These are phyloP conservation scores for Malus sieversii DNA, from an alignment of 306 rosid genomes.

Conservation along the genomic window DNA sequence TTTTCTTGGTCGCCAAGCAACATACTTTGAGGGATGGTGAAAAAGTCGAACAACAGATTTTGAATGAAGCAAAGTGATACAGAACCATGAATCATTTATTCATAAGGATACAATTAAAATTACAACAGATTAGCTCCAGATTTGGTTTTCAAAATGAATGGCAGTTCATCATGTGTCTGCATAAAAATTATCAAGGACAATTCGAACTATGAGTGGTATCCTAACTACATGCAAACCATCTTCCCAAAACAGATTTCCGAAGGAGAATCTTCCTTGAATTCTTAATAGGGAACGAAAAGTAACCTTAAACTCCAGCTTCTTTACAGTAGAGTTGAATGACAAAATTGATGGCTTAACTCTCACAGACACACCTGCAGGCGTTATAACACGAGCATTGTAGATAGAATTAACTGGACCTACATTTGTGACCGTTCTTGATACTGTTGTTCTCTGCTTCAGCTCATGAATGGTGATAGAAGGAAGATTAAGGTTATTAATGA, in stretches of 20 bases:
- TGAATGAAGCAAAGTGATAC: too few relatives aligned
- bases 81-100: background rate
- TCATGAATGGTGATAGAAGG: conserved; percentile 55
- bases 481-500: conserved; percentile 37
- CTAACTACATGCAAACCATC: conserved; percentile 47
- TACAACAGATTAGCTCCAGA: background rate
- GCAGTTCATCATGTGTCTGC: conserved; percentile 17
- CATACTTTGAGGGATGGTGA: too few relatives aligned
- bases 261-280: conserved; percentile 43
- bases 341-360: conserved; percentile 34
- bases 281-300: conserved; percentile 23
- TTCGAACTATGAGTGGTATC: conserved; percentile 35
- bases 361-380: conserved; percentile 35
- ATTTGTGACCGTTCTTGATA: conserved; percentile 51
- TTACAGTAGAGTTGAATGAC: conserved; percentile 22
- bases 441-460: conserved; percentile 26
- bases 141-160: background rate
- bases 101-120: background rate
- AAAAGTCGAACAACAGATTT: too few relatives aligned
- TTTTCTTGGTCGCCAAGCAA: too few relatives aligned
- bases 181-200: conserved; percentile 29
- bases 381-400: conserved; percentile 34
- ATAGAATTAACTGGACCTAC: conserved; percentile 40
- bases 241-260: conserved; percentile 55
- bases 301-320: conserved; percentile 41